A percentile compares a stretch with the other conserved stretches of the same genome.
Conservation (phyloP, 192 early-diverging fungal species). For the Coemansia reversa region DNA sequence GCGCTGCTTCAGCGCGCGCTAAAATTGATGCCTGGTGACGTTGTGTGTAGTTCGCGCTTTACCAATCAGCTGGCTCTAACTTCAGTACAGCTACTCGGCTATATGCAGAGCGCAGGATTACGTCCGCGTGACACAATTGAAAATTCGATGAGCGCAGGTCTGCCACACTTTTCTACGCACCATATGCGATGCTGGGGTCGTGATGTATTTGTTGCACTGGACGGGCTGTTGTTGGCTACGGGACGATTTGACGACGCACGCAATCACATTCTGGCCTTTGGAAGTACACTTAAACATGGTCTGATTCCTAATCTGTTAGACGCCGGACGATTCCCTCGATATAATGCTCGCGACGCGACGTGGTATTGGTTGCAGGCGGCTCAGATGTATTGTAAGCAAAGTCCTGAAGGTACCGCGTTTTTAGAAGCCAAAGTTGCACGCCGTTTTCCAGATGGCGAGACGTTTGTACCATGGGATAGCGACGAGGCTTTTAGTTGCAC, state of each 20-base stretch:
- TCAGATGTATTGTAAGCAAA: slow-evolving; percentile 77
- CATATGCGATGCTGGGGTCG: slow-evolving; percentile 99
- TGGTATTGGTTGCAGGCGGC: slow-evolving; percentile 96
- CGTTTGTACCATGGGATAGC: slow-evolving; percentile 69
- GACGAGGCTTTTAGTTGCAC: slow-evolving; percentile 61
- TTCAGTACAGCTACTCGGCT: slow-evolving; percentile 81
- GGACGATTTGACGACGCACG: slow-evolving; percentile 82
- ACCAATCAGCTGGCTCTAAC: slow-evolving; percentile 72
- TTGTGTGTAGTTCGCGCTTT: slow-evolving; percentile 62
- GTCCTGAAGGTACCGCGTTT: slow-evolving; percentile 76
- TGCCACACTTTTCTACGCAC: slow-evolving; percentile 89
- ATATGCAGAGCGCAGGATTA: slow-evolving; percentile 80
- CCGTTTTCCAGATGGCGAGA: slow-evolving; percentile 77
- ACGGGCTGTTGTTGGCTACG: slow-evolving; percentile 79
- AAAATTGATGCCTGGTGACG: slow-evolving; percentile 59
- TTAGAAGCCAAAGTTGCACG: slow-evolving; percentile 69
- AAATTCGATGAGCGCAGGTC: slow-evolving; percentile 84
- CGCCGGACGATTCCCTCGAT: slow-evolving; percentile 76
- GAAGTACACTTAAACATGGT: slow-evolving; percentile 87
- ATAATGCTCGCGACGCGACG: slow-evolving; percentile 93
- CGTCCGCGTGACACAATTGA: slow-evolving; percentile 56
- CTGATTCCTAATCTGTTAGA: slow-evolving; percentile 97
- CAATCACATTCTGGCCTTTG: slow-evolving; percentile 88
- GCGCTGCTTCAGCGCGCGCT: slow-evolving; percentile 68
- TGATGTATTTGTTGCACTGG: slow-evolving; percentile 91